Percentiles rank a stretch among this genome's conserved stretches.
Conservation (phyloP, 305 asterid species). For the Rubia peregrina region DNA sequence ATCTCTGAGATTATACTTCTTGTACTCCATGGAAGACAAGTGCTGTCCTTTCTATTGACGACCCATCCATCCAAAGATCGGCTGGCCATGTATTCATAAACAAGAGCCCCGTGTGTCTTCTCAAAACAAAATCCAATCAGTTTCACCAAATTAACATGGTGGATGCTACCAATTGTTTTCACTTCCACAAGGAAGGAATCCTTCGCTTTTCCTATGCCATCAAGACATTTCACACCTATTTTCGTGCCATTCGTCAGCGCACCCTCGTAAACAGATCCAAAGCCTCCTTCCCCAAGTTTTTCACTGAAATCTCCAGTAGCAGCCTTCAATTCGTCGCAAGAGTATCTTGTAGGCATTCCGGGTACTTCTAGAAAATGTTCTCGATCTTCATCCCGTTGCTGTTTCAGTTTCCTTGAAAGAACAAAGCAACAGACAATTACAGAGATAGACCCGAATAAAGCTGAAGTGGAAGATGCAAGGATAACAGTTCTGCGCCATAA, state of each 20-base stretch:
- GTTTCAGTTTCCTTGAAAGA: not conserved
- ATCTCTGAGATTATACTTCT: not conserved
- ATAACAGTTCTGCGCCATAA: not conserved
- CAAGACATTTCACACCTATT: conserved; percentile 12
- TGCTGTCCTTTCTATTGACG: not conserved
- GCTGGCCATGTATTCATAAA: conserved; percentile 14
- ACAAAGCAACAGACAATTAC: not conserved
- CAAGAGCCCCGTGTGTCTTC: conserved; percentile 10
- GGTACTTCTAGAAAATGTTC: conserved; percentile 17
- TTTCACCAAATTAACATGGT: conserved; percentile 15
- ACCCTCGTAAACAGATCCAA: conserved; percentile 13
- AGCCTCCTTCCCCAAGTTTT: conserved; percentile 21
- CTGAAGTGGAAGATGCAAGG: conserved; percentile 4
- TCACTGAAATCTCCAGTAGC: conserved; percentile 11
- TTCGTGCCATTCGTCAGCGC: not conserved
- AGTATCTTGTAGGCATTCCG: conserved; percentile 21
- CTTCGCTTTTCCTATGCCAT: not conserved
- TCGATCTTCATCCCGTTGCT: not conserved
- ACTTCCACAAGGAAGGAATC: conserved; percentile 9
- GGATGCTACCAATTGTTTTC: conserved; percentile 6
- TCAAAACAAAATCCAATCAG: conserved; percentile 11
- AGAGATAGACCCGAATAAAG: not conserved
- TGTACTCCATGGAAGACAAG: conserved; percentile 15
- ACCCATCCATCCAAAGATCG: conserved; percentile 15
- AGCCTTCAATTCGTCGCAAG: conserved; percentile 12